Conservation (phyloP, 202 grass and related monocot species). For the Cymbopogon flexuosus region DNA sequence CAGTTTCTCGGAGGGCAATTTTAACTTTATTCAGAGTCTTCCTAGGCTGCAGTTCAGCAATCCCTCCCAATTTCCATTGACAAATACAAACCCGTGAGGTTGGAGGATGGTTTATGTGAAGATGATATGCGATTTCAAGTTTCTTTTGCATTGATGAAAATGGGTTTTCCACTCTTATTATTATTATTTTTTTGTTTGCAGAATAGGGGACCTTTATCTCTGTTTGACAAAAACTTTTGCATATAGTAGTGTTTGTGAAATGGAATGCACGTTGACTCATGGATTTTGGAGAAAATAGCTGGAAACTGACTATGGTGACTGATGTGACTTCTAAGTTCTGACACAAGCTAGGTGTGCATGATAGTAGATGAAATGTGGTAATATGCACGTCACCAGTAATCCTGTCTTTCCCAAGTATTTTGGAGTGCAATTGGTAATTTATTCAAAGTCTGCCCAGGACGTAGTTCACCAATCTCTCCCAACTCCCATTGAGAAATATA, state of each 20-base stretch:
- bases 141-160: not conserved
- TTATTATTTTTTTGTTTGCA: too few species aligned
- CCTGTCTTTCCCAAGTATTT: not conserved
- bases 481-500: not conserved
- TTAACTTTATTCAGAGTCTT: not conserved
- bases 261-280: not conserved
- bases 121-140: not conserved
- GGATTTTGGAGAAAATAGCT: not conserved
- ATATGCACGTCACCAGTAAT: not conserved
- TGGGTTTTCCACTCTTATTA: not conserved
- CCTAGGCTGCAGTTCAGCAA: too few species aligned
- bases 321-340: not conserved
- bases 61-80: not conserved
- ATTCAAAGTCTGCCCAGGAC: not conserved
- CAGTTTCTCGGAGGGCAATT: not conserved
- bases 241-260: not conserved
- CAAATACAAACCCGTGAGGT: too few species aligned
- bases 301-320: not conserved
- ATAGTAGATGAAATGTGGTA: not conserved
- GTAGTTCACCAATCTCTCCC: not conserved
- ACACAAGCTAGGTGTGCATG: too few species aligned
- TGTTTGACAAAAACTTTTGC: too few species aligned
- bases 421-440: not conserved
- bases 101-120: not conserved
- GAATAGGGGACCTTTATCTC: too few species aligned